These are phyloP conservation scores for Saturnispora zaruensis DNA, from an alignment of 805 yeast genomes.

Conservation along the genomic window DNA sequence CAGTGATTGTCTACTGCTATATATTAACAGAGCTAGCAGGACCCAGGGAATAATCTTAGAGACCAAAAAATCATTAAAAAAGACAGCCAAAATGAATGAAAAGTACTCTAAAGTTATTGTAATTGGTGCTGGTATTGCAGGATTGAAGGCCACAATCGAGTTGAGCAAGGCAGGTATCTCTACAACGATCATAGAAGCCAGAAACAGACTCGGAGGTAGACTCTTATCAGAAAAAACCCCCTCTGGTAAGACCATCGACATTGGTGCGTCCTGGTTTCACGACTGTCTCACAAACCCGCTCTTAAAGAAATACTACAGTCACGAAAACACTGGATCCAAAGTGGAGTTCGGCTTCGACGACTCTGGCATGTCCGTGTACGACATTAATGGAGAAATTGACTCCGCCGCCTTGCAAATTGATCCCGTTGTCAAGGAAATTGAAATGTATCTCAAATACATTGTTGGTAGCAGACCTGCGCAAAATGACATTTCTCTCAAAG, in stretches of 20 bases:
- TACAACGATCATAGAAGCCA: conserved; percentile 39
- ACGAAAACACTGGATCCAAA: conserved; percentile 15
- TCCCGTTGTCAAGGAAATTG: conserved; percentile 27
- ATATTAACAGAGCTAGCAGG: not conserved
- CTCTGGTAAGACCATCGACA: conserved; percentile 39
- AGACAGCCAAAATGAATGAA: conserved; percentile 31
- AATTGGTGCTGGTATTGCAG: conserved; percentile 51
- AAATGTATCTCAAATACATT: conserved; percentile 17
- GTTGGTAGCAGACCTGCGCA: conserved; percentile 22
- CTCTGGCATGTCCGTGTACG: conserved; percentile 18
- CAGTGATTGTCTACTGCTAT: not conserved
- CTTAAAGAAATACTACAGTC: conserved; percentile 37
- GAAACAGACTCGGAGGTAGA: conserved; percentile 62
- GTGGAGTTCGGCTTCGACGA: conserved; percentile 28
- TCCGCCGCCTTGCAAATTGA: conserved; percentile 42
- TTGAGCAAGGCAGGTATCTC: conserved; percentile 31
- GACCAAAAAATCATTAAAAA: not conserved
- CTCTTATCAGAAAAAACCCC: conserved; percentile 34
- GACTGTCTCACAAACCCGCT: conserved; percentile 62
- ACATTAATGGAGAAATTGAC: conserved; percentile 26
- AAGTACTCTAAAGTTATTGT: conserved; percentile 29
- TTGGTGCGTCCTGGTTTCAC: conserved; percentile 92
- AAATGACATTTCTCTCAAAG: conserved; percentile 48
- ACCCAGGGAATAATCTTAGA: not conserved
- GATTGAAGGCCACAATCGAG: conserved; percentile 41